A percentile compares a stretch with the other conserved stretches of the same genome.
Evolutionary conservation across 2,329 filamentous ascomycete genomes (phyloP).

Genomic region (Fusarium sp.): DNA sequence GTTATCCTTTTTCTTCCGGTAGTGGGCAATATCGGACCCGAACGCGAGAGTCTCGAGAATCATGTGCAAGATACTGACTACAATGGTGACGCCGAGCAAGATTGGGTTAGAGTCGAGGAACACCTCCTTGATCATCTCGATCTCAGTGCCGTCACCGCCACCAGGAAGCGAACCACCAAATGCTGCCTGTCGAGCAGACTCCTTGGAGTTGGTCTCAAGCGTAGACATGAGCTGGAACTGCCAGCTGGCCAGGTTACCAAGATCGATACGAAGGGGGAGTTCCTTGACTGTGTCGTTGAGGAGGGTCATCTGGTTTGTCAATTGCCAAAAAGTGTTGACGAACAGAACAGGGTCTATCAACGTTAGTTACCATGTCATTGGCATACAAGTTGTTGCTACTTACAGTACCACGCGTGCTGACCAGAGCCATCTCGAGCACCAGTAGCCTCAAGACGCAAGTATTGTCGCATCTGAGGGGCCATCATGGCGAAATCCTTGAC

Average conservation of each 20-base stretch:
- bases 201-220: conserved; percentile 87
- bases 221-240: conserved; percentile 87
- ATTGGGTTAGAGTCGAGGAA: conserved; percentile 94
- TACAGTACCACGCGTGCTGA: conserved; percentile 88
- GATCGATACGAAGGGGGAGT: conserved; percentile 81
- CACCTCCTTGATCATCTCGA: conserved; percentile 97
- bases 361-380: conserved; percentile 21
- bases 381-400: conserved; percentile 20
- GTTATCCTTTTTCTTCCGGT: conserved; percentile 99
- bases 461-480: conserved; percentile 78
- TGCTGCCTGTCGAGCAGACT: conserved; percentile 80
- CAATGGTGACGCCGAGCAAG: conserved; percentile 81
- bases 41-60: conserved; percentile 96
- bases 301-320: conserved; percentile 88
- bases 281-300: conserved; percentile 88
- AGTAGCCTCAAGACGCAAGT: conserved; percentile 79
- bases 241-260: conserved; percentile 85
- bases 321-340: conserved; percentile 96
- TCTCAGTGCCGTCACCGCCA: conserved; percentile 88
- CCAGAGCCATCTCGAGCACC: conserved; percentile 84
- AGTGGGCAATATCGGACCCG: conserved; percentile 96
- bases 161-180: conserved; percentile 75
- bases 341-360: conserved; percentile 77
- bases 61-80: conserved; percentile 90
- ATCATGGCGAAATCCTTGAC: conserved; percentile 71